phyloP scores from a whole-genome alignment of 1,139 yeast species.

The Blastobotrys proliferans region DNA sequence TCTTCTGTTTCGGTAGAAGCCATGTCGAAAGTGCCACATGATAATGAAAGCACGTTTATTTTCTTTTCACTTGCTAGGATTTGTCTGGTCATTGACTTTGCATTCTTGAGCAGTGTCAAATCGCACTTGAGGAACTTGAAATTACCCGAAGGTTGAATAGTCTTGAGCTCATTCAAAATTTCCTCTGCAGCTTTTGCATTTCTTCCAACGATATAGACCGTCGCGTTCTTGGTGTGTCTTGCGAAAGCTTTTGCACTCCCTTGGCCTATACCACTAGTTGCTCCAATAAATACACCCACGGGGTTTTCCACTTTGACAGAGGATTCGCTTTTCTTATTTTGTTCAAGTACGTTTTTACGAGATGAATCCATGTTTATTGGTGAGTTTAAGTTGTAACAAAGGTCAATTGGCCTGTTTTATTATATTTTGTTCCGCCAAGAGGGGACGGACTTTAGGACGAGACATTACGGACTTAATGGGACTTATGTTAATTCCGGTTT shows the following conservation, averaged over 20 bases:
- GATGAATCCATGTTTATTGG: too few relatives aligned
- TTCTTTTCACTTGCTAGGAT: constrained; percentile 25
- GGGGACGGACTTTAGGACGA: too few relatives aligned
- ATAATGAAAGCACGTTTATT: constrained; percentile 27
- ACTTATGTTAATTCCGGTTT: too few relatives aligned
- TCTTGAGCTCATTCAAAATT: constrained; percentile 21
- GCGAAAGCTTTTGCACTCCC: constrained; percentile 31
- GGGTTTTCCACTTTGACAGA: too few relatives aligned
- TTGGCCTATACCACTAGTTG: constrained; percentile 34
- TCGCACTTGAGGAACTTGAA: constrained; percentile 28
- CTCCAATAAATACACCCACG: constrained; percentile 35
- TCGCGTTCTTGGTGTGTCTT: constrained; percentile 27
- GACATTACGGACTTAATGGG: too few relatives aligned
- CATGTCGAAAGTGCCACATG: constrained; percentile 23
- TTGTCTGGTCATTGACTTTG: constrained; percentile 20
- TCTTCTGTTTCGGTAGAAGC: constrained; percentile 26
- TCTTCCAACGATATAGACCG: constrained; percentile 33
- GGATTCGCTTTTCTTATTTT: too few relatives aligned
- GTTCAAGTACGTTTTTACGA: too few relatives aligned
- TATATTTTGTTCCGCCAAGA: too few relatives aligned
- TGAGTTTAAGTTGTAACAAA: too few relatives aligned
- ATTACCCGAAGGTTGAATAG: constrained; percentile 13
- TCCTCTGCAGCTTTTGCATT: constrained; percentile 24
- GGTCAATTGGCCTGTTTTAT: too few relatives aligned
- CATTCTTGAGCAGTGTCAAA: constrained; percentile 25